Conservation (phyloP, 140 eudicot genomes). For the Cichorium intybus region DNA sequence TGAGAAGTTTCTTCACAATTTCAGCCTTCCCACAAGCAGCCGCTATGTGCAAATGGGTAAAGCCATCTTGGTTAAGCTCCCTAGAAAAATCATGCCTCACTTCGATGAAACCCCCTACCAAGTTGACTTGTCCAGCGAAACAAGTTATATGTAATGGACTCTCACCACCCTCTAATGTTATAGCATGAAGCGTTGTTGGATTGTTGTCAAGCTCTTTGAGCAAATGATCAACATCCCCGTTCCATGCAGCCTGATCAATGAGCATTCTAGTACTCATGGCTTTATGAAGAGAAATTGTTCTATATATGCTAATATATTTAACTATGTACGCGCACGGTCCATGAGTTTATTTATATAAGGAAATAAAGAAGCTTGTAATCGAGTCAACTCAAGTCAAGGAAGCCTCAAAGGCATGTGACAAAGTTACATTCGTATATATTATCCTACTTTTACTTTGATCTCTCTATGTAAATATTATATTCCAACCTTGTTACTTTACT, state of each 20-base stretch:
- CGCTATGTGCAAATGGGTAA: conserved; percentile 55
- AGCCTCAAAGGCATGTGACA: too few species aligned
- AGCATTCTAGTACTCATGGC: conserved; percentile 39
- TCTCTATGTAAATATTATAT: too few species aligned
- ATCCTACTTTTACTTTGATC: too few species aligned
- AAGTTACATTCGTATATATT: too few species aligned
- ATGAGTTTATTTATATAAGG: not conserved
- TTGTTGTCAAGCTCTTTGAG: conserved; percentile 29
- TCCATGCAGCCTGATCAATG: conserved; percentile 37
- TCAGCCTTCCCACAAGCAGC: conserved; percentile 49
- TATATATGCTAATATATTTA: too few species aligned
- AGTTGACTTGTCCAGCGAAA: conserved; percentile 42
- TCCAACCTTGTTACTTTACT: too few species aligned
- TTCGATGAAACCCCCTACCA: conserved; percentile 25
- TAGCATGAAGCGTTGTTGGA: conserved; percentile 25
- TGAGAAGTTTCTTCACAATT: conserved; percentile 49
- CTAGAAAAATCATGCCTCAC: conserved; percentile 23
- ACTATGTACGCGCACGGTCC: not conserved
- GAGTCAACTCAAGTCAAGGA: too few species aligned
- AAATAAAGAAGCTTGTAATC: not conserved
- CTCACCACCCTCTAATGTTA: conserved; percentile 30
- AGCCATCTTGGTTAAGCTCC: conserved; percentile 51
- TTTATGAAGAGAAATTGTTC: not conserved
- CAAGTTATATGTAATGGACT: conserved; percentile 48
- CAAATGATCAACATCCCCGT: conserved; percentile 41